These are phyloP conservation scores for Wickerhamomyces hampshirensis DNA, from an alignment of 805 yeast genomes.

Conservation along the genomic window DNA sequence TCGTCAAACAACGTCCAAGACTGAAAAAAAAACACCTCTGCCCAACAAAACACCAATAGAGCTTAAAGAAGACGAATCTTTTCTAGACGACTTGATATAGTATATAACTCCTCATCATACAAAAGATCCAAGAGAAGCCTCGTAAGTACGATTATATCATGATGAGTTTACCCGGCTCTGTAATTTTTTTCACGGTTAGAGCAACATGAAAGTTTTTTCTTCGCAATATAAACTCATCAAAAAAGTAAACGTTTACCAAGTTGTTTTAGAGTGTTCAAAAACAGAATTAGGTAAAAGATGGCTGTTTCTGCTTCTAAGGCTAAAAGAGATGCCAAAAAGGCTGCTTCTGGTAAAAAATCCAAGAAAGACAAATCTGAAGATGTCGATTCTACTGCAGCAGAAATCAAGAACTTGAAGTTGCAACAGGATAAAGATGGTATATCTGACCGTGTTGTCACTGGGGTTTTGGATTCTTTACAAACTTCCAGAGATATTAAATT, in stretches of 20 bases:
- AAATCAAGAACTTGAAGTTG: slow-evolving; percentile 79
- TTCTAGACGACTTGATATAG: slow-evolving; percentile 19
- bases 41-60: slow-evolving; percentile 17
- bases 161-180: no score
- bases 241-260: background rate
- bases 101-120: background rate
- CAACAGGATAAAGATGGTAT: slow-evolving; percentile 93
- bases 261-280: background rate
- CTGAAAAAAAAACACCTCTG: slow-evolving; percentile 1
- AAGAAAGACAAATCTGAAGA: slow-evolving; percentile 47
- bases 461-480: slow-evolving; percentile 83
- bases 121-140: no score
- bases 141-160: no score
- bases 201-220: background rate
- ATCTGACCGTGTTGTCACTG: slow-evolving; percentile 96
- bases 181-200: background rate
- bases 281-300: slow-evolving; percentile 7
- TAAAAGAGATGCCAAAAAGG: slow-evolving; percentile 96
- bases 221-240: background rate
- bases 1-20: background rate
- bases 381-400: slow-evolving; percentile 58
- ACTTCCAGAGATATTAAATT: slow-evolving; percentile 94
- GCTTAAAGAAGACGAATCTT: slow-evolving; percentile 19
- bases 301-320: slow-evolving; percentile 84
- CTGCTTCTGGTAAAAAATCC: slow-evolving; percentile 70